Percentiles rank a stretch among this genome's conserved stretches.
These are phyloP conservation scores for Aureobasidium sp. DNA, from an alignment of 2,329 filamentous ascomycete genomes.

Conservation along the genomic window DNA sequence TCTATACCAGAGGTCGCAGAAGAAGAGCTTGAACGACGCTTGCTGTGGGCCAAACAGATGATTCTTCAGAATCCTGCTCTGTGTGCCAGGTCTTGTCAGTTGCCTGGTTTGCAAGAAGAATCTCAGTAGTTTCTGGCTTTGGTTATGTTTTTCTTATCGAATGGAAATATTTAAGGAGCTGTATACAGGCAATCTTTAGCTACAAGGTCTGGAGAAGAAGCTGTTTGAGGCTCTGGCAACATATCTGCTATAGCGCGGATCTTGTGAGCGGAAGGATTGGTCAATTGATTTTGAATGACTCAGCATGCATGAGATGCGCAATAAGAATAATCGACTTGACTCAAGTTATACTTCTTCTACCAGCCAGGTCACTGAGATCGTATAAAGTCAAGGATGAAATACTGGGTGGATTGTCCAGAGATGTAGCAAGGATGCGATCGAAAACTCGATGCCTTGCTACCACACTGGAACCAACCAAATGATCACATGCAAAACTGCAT, in stretches of 20 bases:
- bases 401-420: not conserved
- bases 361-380: not conserved
- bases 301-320: not conserved
- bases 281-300: not conserved
- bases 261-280: not conserved
- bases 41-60: constrained; percentile 5
- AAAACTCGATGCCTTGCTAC: not conserved
- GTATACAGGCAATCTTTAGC: not conserved
- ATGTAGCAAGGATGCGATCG: not conserved
- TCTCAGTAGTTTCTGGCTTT: not conserved
- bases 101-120: not conserved
- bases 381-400: not conserved
- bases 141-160: not conserved
- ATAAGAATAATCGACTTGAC: not conserved
- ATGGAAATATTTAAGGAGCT: not conserved
- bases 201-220: not conserved
- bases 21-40: constrained; percentile 5
- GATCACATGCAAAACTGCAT: not conserved
- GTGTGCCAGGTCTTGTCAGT: constrained; percentile 5
- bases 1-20: not conserved
- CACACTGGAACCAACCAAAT: not conserved
- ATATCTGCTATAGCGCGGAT: not conserved
- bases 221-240: not conserved
- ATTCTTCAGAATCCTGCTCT: not conserved
- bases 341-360: not conserved